phyloP scores from a whole-genome alignment of 805 yeast species.

The Monosporozyma aerobia region DNA sequence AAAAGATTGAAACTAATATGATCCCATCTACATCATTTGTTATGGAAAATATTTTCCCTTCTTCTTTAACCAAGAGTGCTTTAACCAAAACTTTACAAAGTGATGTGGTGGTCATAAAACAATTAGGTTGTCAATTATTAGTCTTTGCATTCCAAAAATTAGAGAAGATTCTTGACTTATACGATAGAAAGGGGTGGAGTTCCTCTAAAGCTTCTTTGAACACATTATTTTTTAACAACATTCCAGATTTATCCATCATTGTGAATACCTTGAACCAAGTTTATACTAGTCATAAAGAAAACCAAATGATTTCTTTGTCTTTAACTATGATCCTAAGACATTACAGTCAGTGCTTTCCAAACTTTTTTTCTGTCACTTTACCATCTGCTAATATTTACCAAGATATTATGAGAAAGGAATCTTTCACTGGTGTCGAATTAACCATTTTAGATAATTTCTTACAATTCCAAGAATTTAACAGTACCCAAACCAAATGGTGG shows the following conservation, averaged over 20 bases:
- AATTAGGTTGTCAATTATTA: constrained; percentile 54
- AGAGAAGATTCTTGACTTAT: constrained; percentile 31
- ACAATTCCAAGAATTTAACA: constrained; percentile 47
- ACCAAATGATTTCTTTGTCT: constrained; percentile 41
- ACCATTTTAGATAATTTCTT: constrained; percentile 51
- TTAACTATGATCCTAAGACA: constrained; percentile 36
- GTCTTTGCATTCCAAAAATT: constrained; percentile 47
- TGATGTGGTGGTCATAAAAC: constrained; percentile 45
- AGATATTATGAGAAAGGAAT: constrained; percentile 27
- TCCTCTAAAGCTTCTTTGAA: constrained; percentile 29
- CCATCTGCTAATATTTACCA: constrained; percentile 30
- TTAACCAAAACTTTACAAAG: constrained; percentile 50
- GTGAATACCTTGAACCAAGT: constrained; percentile 37
- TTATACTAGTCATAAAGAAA: constrained; percentile 29
- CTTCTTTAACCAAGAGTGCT: constrained; percentile 49
- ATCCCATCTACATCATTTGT: constrained; percentile 33
- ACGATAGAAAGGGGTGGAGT: constrained; percentile 35
- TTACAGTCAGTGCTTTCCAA: constrained; percentile 34
- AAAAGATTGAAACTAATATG: constrained; percentile 20
- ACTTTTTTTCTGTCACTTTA: constrained; percentile 23
- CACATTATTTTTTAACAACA: constrained; percentile 25
- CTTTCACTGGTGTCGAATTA: constrained; percentile 45
- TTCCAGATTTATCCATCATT: constrained; percentile 40
- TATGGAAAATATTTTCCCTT: constrained; percentile 53
- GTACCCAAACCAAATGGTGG: constrained; percentile 72